phyloP scores from a whole-genome alignment of 768 basidiomycete species.

The Goffeauzyma gilvescens region DNA sequence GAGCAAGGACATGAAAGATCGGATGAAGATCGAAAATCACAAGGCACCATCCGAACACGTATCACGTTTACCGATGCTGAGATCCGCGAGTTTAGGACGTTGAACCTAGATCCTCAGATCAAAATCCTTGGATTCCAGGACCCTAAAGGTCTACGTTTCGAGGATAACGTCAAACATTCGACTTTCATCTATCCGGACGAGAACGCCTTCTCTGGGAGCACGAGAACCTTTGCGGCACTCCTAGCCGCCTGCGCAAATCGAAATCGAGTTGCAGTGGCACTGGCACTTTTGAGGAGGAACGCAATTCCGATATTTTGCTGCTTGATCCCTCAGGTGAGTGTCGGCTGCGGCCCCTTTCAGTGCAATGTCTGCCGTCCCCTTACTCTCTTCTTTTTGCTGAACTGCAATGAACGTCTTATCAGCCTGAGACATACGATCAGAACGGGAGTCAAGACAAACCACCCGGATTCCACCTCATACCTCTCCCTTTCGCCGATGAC shows the following conservation, averaged over 20 bases:
- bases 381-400: too few relatives aligned
- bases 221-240: conserved; percentile 72
- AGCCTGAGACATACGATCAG: too few relatives aligned
- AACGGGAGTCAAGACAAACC: conserved; percentile 57
- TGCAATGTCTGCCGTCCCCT: too few relatives aligned
- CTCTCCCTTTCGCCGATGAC: conserved; percentile 87
- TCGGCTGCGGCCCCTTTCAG: too few relatives aligned
- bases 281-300: conserved; percentile 50
- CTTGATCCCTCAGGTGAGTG: conserved; percentile 62
- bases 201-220: conserved; percentile 62
- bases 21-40: not conserved
- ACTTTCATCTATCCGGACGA: conserved; percentile 85
- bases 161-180: conserved; percentile 83
- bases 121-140: conserved; percentile 86
- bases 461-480: conserved; percentile 79
- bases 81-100: conserved; percentile 56
- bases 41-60: too few relatives aligned
- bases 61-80: conserved; percentile 55
- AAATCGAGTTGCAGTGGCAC: conserved; percentile 60
- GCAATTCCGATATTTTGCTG: conserved; percentile 62
- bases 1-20: conserved; percentile 24
- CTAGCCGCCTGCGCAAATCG: conserved; percentile 65
- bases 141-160: conserved; percentile 47
- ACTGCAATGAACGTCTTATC: too few relatives aligned
- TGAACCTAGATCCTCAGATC: conserved; percentile 61